These are phyloP conservation scores for Leucaena leucocephala DNA, from an alignment of 306 rosid genomes.

Conservation along the genomic window DNA sequence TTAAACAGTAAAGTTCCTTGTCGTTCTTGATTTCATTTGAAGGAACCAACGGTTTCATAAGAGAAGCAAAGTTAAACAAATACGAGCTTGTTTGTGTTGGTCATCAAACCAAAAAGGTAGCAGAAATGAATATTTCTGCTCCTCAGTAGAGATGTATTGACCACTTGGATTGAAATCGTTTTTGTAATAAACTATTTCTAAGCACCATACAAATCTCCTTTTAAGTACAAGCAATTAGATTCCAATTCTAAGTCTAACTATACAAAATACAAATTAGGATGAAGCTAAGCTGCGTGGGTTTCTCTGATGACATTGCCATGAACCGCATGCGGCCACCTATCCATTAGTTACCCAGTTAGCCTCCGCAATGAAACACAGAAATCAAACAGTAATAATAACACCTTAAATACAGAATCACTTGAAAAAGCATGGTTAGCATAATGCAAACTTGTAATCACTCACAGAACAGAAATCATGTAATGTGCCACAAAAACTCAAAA, in stretches of 20 bases:
- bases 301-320: conserved; percentile 2
- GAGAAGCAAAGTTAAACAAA: neutral
- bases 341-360: neutral
- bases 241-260: neutral
- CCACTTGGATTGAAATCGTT: neutral
- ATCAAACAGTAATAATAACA: conserved; percentile 2
- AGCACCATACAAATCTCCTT: neutral
- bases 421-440: neutral
- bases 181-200: neutral
- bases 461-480: neutral
- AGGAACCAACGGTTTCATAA: neutral
- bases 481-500: conserved; percentile 3
- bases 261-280: neutral
- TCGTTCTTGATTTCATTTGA: neutral
- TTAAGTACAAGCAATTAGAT: neutral
- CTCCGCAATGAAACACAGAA: conserved; percentile 1
- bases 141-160: neutral
- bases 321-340: conserved; percentile 25
- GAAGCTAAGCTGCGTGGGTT: neutral
- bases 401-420: neutral
- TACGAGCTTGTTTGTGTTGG: neutral
- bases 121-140: neutral
- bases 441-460: conserved; percentile 11
- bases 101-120: neutral
- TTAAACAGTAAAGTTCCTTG: neutral